phyloP scores from a whole-genome alignment of 1,284 basidiomycete genomes.

The Pascua guehoae region DNA sequence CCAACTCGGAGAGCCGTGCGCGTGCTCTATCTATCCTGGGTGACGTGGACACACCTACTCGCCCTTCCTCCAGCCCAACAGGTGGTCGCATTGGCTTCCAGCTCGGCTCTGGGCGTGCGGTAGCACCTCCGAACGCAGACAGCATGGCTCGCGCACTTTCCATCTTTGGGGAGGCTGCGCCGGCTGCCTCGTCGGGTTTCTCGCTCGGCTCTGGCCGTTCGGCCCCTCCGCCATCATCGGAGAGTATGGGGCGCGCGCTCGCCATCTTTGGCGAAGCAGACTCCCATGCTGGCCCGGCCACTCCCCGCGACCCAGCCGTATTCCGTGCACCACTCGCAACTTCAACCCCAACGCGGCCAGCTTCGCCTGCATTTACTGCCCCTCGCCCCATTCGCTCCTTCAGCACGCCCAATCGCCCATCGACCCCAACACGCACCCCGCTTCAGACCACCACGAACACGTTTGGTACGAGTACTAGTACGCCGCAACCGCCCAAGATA shows the following conservation, averaged over 20 bases:
- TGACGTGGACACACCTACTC: neutral
- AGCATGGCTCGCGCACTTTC: slow-evolving; percentile 2
- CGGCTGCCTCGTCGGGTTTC: neutral
- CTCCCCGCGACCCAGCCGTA: neutral
- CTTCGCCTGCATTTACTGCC: slow-evolving; percentile 1
- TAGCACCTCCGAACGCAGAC: neutral
- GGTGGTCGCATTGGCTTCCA: neutral
- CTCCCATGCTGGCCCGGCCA: neutral
- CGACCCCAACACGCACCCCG: slow-evolving; percentile 27
- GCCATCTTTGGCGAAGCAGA: slow-evolving; percentile 1
- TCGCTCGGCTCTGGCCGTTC: slow-evolving; percentile 1
- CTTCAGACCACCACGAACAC: slow-evolving; percentile 31
- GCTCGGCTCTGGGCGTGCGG: neutral
- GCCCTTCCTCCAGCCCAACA: neutral
- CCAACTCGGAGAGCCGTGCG: neutral
- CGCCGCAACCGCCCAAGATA: slow-evolving; percentile 2
- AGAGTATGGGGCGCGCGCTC: slow-evolving; percentile 1
- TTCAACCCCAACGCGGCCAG: neutral
- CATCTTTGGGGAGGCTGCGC: slow-evolving; percentile 1
- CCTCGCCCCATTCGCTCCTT: neutral
- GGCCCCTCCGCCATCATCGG: neutral
- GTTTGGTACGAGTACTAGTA: neutral
- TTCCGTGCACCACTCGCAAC: too few relatives aligned
- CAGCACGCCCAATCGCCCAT: neutral
- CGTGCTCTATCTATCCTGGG: neutral